Evolutionary conservation across 805 yeast genomes (phyloP), one percentile per base, ranked within the genome.

Genomic region (Ogataea pignaliae): DNA sequence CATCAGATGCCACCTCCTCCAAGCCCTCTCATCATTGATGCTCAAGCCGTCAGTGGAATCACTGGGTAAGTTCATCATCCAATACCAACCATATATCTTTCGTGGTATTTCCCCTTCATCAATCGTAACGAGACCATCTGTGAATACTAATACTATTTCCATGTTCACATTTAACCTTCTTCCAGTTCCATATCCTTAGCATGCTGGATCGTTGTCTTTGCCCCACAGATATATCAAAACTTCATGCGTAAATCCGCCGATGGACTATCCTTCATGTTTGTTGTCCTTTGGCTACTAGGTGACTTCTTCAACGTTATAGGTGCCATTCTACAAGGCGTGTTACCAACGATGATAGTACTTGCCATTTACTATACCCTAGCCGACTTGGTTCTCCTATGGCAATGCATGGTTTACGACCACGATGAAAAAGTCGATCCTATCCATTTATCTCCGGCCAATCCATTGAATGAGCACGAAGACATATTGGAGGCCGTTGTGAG

Each of bases 161-260:
- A 15, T n/a, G 10, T 36, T 30, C 3, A 11, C 29, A 10, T 40
- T 34, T 14, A 3, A 28, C 15, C 12, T 14, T 21, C 16, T 28
- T 53, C 36, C 60, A 71, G 86, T 26, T 88, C 96, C 11, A 88
- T 93, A 31, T 91, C 98, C 15, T 78, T 91, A 38, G 96, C 97
- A 13, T 93, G 97, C 63, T 91, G 99, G 99, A 84, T 93, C 47
- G 90, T 93, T 39, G 99, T 91, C 14, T 91, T 93, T 71, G 95
- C 96, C 33, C 98, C 98, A 10, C 98, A 91, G 61, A 85, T 93
- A 37, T 90, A 88, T 64, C 97, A 93, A 60, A 91, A 90, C 62
- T 89, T 87, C 59, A 73, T 75, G 48, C 71, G 98, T 58, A 83
- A 87, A 63, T 81, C 89, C 31, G 81, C 96, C 7, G 97, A 93